Conservation (phyloP, 106 monocot genomes). For the Phalaenopsis equestris region DNA sequence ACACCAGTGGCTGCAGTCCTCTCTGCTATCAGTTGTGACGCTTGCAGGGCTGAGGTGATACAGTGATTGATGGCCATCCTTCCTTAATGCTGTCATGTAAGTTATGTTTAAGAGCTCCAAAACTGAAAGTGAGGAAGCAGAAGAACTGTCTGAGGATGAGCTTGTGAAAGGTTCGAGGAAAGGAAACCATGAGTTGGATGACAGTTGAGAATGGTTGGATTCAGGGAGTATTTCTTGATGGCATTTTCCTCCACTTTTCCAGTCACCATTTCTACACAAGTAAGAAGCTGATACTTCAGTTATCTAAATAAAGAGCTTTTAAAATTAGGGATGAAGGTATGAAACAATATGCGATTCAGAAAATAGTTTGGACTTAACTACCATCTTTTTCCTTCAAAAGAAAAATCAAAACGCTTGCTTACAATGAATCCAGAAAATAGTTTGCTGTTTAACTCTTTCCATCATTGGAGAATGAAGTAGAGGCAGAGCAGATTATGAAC, state of each 20-base stretch:
- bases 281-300: neutral
- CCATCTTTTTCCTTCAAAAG: too few species aligned
- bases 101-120: neutral
- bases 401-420: too few species aligned
- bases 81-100: neutral
- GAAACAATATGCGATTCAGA: too few species aligned
- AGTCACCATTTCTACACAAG: neutral
- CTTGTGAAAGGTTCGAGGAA: neutral
- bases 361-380: too few species aligned
- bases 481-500: too few species aligned
- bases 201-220: neutral
- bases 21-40: neutral
- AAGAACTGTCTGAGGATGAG: neutral
- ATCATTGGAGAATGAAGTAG: too few species aligned
- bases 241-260: neutral
- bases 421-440: too few species aligned
- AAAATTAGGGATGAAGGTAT: too few species aligned
- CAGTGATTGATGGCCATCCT: neutral
- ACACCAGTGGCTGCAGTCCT: slow-evolving; percentile 4
- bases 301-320: neutral
- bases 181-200: neutral
- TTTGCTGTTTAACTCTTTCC: too few species aligned
- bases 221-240: neutral
- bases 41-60: slow-evolving; percentile 1
- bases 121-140: neutral